phyloP scores from a whole-genome alignment of 805 yeast genomes.

The Ogataea neopini region DNA sequence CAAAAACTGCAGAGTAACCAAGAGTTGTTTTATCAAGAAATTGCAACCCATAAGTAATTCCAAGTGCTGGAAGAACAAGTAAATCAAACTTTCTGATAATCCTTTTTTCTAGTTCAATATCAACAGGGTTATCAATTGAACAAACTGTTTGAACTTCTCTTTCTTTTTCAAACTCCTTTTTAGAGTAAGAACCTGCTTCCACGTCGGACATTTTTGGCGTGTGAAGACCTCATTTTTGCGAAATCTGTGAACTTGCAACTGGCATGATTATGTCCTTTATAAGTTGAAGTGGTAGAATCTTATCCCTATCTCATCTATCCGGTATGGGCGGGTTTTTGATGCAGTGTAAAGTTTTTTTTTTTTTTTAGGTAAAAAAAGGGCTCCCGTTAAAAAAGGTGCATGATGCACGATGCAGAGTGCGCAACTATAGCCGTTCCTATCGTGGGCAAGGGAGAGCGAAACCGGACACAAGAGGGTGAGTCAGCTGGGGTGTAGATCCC shows the following conservation, averaged over 20 bases:
- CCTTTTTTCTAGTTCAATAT: slow-evolving; percentile 15
- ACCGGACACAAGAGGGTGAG: too few species aligned
- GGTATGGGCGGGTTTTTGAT: not conserved
- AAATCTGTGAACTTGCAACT: too few species aligned
- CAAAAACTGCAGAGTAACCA: slow-evolving; percentile 56
- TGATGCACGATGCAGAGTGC: not conserved
- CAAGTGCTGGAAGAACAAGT: slow-evolving; percentile 49
- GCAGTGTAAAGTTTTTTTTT: not conserved
- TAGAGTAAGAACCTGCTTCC: slow-evolving; percentile 2
- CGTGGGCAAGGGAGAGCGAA: too few species aligned
- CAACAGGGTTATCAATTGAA: slow-evolving; percentile 7
- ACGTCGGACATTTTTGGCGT: slow-evolving; percentile 9
- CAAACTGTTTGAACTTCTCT: not conserved
- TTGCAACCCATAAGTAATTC: slow-evolving; percentile 49
- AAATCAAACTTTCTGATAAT: slow-evolving; percentile 44
- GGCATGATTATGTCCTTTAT: too few species aligned
- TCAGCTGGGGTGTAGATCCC: too few species aligned
- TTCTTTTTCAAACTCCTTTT: slow-evolving; percentile 4
- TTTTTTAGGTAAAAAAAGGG: not conserved
- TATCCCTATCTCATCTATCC: not conserved
- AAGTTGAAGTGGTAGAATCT: too few species aligned
- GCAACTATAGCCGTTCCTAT: not conserved
- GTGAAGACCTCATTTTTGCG: too few species aligned
- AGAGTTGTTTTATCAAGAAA: slow-evolving; percentile 58
- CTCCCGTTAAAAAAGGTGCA: not conserved